These are phyloP conservation scores for Schizosaccharomyces cryophilus DNA, from an alignment of 805 yeast genomes.

Conservation along the genomic window DNA sequence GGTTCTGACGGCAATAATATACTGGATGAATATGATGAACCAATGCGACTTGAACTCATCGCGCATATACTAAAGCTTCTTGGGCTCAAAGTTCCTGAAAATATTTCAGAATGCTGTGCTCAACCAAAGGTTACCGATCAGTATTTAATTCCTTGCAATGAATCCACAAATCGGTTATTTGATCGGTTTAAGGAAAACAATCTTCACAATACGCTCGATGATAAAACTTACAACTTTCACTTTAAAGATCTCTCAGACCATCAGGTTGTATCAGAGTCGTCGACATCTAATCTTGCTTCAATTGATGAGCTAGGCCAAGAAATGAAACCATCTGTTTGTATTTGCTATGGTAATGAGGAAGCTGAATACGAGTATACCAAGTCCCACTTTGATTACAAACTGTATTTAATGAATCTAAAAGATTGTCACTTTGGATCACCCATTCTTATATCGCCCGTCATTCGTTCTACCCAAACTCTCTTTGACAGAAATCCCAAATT, in stretches of 20 bases:
- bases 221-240: not conserved
- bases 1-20: slow-evolving; percentile 9
- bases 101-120: not conserved
- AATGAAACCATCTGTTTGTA: not conserved
- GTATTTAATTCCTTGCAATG: not conserved
- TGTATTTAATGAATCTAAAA: not conserved
- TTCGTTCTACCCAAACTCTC: slow-evolving; percentile 64
- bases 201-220: not conserved
- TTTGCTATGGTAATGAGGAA: not conserved
- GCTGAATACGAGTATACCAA: not conserved
- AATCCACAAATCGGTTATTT: not conserved
- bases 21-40: not conserved
- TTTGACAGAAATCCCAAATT: slow-evolving; percentile 47
- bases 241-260: not conserved
- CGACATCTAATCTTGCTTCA: too few species aligned
- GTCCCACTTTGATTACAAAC: not conserved
- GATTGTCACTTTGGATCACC: not conserved
- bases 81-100: not conserved
- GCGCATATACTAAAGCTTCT: slow-evolving; percentile 23
- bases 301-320: too few species aligned
- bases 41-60: slow-evolving; percentile 9
- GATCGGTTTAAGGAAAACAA: not conserved
- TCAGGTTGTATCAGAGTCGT: too few species aligned
- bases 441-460: slow-evolving; percentile 19
- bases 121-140: not conserved